Conservation (phyloP, 176 grass and related monocot genomes). For the Melocanna baccifera region DNA sequence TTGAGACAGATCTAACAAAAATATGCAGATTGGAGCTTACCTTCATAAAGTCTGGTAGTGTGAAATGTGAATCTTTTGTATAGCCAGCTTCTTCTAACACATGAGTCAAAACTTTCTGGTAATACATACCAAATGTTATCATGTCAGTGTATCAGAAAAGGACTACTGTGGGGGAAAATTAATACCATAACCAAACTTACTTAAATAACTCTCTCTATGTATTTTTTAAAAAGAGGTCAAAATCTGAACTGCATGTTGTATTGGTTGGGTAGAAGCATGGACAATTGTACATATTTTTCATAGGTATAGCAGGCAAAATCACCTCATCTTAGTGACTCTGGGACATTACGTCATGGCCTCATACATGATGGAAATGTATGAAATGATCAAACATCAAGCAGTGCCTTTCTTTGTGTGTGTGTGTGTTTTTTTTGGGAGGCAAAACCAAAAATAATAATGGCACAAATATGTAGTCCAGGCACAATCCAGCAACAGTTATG, state of each 20-base stretch:
- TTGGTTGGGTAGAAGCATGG: background rate
- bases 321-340: background rate
- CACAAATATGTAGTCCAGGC: background rate
- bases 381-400: background rate
- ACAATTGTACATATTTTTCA: background rate
- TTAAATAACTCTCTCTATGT: background rate
- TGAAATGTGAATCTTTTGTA: conserved; percentile 57
- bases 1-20: conserved; percentile 1
- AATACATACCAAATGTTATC: background rate
- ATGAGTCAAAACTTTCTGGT: conserved; percentile 66
- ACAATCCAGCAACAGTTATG: background rate
- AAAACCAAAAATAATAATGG: background rate
- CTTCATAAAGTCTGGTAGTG: conserved; percentile 74
- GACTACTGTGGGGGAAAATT: background rate
- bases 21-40: conserved; percentile 26
- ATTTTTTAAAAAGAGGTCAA: background rate
- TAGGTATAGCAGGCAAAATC: background rate
- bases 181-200: background rate
- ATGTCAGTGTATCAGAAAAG: conserved; percentile 5
- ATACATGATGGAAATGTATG: background rate
- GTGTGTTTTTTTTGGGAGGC: too few relatives aligned
- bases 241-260: background rate
- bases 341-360: background rate
- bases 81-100: conserved; percentile 86
- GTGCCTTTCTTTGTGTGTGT: background rate